Percentiles rank a stretch among this genome's conserved stretches.
Evolutionary conservation across 306 rosid genomes (phyloP).

Genomic region (Luffa aegyptiaca): DNA sequence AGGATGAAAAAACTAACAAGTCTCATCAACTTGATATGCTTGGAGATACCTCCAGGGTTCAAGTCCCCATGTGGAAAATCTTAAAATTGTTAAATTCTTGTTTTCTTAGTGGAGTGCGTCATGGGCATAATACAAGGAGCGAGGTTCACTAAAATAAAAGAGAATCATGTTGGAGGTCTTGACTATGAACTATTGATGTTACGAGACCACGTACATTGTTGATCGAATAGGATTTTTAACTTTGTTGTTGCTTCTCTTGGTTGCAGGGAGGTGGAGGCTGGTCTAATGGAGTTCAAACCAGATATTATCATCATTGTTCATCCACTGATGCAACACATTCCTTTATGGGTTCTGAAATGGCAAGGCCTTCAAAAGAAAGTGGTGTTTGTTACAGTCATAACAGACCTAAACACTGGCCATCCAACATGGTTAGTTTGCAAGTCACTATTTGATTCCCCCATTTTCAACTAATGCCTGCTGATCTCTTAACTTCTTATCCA

Average conservation of each 20-base stretch:
- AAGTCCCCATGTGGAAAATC: neutral
- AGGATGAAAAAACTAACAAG: neutral
- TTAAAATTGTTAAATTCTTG: neutral
- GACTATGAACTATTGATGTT: neutral
- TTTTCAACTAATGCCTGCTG: neutral
- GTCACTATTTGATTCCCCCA: neutral
- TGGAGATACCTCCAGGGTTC: neutral
- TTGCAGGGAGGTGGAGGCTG: conserved; percentile 89
- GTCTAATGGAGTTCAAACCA: conserved; percentile 88
- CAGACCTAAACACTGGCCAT: conserved; percentile 84
- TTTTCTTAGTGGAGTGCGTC: neutral
- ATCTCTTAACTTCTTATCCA: neutral
- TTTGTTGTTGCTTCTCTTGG: conserved; percentile 11
- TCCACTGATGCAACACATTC: conserved; percentile 98
- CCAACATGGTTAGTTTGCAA: conserved; percentile 65
- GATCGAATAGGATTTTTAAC: neutral
- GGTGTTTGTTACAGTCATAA: conserved; percentile 76
- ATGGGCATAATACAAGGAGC: neutral
- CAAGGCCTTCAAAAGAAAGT: conserved; percentile 91
- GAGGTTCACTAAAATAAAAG: neutral
- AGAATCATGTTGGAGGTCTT: neutral
- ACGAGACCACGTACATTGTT: neutral
- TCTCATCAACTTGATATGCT: neutral
- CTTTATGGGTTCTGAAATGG: conserved; percentile 98
- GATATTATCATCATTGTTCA: conserved; percentile 94